Conservation (phyloP, 306 rosid genomes). For the Acacia confusa region DNA sequence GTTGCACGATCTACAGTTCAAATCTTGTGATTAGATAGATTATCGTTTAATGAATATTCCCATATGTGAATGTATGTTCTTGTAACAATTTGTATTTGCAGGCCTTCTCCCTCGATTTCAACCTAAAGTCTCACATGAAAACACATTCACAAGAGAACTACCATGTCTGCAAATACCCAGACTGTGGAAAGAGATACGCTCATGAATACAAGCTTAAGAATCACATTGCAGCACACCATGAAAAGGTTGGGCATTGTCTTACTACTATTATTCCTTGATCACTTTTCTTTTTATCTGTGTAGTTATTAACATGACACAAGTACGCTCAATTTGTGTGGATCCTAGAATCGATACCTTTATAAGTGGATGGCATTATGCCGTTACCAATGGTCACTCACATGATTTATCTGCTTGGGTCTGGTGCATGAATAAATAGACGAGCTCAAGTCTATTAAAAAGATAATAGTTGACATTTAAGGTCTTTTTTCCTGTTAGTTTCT, state of each 20-base stretch:
- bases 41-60: conserved; percentile 2
- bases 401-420: not conserved
- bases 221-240: conserved; percentile 86
- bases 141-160: conserved; percentile 98
- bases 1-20: conserved; percentile 3
- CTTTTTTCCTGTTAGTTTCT: not conserved
- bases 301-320: not conserved
- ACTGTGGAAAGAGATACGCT: conserved; percentile 97
- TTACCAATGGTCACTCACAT: not conserved
- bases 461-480: not conserved
- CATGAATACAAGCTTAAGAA: conserved; percentile 98
- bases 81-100: conserved; percentile 36
- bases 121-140: conserved; percentile 94
- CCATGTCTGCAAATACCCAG: conserved; percentile 86
- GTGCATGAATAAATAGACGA: not conserved
- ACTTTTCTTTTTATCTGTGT: not conserved
- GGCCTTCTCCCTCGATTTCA: conserved; percentile 97
- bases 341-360: not conserved
- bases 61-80: not conserved
- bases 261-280: not conserved
- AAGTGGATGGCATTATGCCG: not conserved
- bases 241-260: conserved; percentile 64
- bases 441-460: not conserved
- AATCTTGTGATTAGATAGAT: conserved; percentile 4
- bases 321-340: conserved; percentile 3